Evolutionary conservation across 2,329 filamentous ascomycete species (phyloP).

Genomic region (Sporothrix brunneoviolacea): DNA sequence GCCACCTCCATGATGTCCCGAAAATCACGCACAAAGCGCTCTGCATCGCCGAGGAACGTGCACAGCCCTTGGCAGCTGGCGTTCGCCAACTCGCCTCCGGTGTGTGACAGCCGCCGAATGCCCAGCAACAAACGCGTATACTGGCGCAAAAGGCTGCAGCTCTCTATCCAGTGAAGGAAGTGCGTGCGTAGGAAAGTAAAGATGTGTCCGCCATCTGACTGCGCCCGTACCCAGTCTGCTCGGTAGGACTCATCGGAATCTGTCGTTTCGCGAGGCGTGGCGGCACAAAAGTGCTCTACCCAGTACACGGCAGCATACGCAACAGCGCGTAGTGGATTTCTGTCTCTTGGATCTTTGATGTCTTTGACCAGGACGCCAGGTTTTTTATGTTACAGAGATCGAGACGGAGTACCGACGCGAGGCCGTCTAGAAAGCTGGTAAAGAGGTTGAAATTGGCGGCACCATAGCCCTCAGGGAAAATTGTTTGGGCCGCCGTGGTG

Average conservation of each 20-base stretch:
- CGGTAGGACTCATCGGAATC: neutral
- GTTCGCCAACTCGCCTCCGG: no score
- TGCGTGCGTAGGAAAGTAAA: slow-evolving; percentile 29
- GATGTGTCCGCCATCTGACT: slow-evolving; percentile 14
- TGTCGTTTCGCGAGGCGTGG: neutral
- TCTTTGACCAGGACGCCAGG: slow-evolving; percentile 19
- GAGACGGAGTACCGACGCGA: slow-evolving; percentile 11
- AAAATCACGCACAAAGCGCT: slow-evolving; percentile 24
- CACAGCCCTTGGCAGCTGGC: neutral
- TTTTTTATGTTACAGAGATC: slow-evolving; percentile 29
- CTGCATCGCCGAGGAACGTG: slow-evolving; percentile 19
- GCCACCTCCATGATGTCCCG: slow-evolving; percentile 23
- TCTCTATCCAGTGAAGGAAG: slow-evolving; percentile 38
- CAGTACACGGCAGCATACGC: slow-evolving; percentile 30
- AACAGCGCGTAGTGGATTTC: slow-evolving; percentile 23
- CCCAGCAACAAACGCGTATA: slow-evolving; percentile 21
- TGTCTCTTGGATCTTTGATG: no score
- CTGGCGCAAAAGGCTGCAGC: slow-evolving; percentile 29
- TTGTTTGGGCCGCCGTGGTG: slow-evolving; percentile 15
- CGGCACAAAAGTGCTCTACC: slow-evolving; percentile 25
- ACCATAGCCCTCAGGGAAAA: slow-evolving; percentile 25
- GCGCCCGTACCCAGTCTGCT: neutral
- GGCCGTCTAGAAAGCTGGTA: neutral
- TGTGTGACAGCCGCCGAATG: slow-evolving; percentile 17
- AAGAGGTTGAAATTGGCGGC: slow-evolving; percentile 22